Base-by-base conservation (phyloP, 192 early-diverging fungal species). In the Pilaira anomala region DNA sequence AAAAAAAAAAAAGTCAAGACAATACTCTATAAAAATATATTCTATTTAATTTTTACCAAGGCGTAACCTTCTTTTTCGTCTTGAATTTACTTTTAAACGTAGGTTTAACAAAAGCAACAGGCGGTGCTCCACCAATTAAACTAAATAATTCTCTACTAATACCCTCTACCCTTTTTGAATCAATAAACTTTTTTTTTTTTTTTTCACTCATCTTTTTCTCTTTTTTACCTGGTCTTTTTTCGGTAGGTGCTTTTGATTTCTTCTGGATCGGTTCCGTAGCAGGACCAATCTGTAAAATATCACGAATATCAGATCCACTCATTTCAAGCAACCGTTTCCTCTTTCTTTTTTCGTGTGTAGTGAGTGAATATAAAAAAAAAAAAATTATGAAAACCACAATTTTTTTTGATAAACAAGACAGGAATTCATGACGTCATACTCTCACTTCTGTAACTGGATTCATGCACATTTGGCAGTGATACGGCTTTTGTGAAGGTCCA, bases 31-130 rank as follows among this genome's bases (percentile, higher is more conserved):
- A 33, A 7, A 46, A 1, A 12, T 44, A 13, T 0, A 40, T 41
- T 33, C n/a, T 7, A 11, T 46, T 26, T 65, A 3, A 54, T 51
- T 42, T 62, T 42, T 68, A 87, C 87, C 91, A 93, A 54, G 78
- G 80, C 51, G 78, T 81, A 1, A 83, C 85, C 54, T 85, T 81
- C 45, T 83, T 85, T 66, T 74, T 83, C 16, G 87, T 79, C 54
- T 87, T 86, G 7, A 85, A 88, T 63, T 90, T 91, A 48, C 87
- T 84, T 62, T 89, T 88, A 65, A 79, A 87, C 6, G 74, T 76
- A 56, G 79, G 80, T 56, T 83, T 85, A 26, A 72, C 63, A 65
- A 85, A 81, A 18, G 82, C 76, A 16, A 91, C 67, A 0, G 87
- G 81, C 12, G 88, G 87, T 52, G 80, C 78, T 30, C 87, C 87